These are phyloP conservation scores for Hippophae rhamnoides DNA, from an alignment of 306 rosid species.

Conservation along the genomic window DNA sequence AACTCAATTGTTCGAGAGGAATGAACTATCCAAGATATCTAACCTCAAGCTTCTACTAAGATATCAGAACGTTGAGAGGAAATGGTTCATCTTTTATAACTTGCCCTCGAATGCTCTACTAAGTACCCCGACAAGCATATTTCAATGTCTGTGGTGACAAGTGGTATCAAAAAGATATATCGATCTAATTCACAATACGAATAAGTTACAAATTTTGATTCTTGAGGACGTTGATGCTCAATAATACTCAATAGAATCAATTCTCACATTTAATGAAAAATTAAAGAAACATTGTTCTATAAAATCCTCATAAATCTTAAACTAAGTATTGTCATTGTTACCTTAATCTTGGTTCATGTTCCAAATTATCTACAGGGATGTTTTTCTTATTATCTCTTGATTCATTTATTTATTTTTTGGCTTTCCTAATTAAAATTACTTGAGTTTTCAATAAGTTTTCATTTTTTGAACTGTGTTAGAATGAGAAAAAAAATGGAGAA, in stretches of 20 bases:
- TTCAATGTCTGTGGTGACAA: constrained; percentile 51
- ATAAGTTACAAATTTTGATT: constrained; percentile 4
- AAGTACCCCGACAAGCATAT: constrained; percentile 69
- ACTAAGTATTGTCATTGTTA: too few species aligned
- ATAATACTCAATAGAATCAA: constrained; percentile 17
- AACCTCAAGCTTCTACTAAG: constrained; percentile 73
- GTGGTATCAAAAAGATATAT: constrained; percentile 49
- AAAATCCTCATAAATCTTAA: too few species aligned
- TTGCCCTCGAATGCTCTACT: constrained; percentile 60
- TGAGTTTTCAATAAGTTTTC: too few species aligned
- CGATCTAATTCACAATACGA: constrained; percentile 31
- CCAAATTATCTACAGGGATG: too few species aligned
- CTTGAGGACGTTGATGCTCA: constrained; percentile 22
- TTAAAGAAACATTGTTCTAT: too few species aligned
- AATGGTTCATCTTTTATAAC: constrained; percentile 71
- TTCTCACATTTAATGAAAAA: too few species aligned
- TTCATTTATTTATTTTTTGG: too few species aligned
- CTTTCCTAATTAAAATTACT: too few species aligned
- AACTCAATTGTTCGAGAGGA: constrained; percentile 68
- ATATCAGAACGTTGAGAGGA: constrained; percentile 85
- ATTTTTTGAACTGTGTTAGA: too few species aligned
- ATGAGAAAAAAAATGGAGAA: too few species aligned
- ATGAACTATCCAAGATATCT: constrained; percentile 65
- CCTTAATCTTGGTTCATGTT: too few species aligned
- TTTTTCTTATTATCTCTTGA: too few species aligned